A percentile compares a stretch with the other conserved stretches of the same genome.
phyloP scores from a whole-genome alignment of 768 basidiomycete species.

The Tylopilus vinaceipallidus region DNA sequence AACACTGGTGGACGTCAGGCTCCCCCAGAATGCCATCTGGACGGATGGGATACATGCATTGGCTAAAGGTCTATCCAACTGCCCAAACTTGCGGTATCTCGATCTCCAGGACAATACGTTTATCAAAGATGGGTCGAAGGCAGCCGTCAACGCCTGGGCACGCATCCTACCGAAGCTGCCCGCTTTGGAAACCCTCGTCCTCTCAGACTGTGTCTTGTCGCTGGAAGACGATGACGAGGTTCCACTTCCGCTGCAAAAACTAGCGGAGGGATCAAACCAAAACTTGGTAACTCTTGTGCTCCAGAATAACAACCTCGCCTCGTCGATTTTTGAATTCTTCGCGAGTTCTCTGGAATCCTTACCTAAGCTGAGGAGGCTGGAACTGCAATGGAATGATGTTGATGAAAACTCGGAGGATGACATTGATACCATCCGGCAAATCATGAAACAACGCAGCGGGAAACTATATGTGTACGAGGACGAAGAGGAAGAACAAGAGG shows the following conservation, averaged over 20 bases:
- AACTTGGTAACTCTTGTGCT: slow-evolving; percentile 75
- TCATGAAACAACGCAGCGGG: slow-evolving; percentile 64
- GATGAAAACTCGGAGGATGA: slow-evolving; percentile 69
- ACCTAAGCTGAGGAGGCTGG: slow-evolving; percentile 59
- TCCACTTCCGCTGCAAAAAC: slow-evolving; percentile 56
- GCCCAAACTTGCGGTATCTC: slow-evolving; percentile 64
- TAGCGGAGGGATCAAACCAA: slow-evolving; percentile 69
- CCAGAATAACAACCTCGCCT: slow-evolving; percentile 90
- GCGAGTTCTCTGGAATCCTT: slow-evolving; percentile 65
- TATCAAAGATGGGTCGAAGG: slow-evolving; percentile 60
- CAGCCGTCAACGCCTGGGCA: slow-evolving; percentile 58
- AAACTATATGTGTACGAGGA: slow-evolving; percentile 69
- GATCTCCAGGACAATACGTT: slow-evolving; percentile 94
- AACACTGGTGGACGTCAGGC: slow-evolving; percentile 77
- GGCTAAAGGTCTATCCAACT: slow-evolving; percentile 69
- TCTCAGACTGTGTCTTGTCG: slow-evolving; percentile 90
- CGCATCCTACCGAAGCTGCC: slow-evolving; percentile 69
- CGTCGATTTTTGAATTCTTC: slow-evolving; percentile 62
- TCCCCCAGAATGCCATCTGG: slow-evolving; percentile 98
- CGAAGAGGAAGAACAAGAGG: slow-evolving; percentile 76
- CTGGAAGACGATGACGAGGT: slow-evolving; percentile 72
- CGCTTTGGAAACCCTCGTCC: slow-evolving; percentile 70
- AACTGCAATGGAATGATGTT: slow-evolving; percentile 89
- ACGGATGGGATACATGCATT: slow-evolving; percentile 86
- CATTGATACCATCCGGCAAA: slow-evolving; percentile 49